Base-by-base conservation (phyloP, 2,329 filamentous ascomycete genomes). In the Cladosporium phlei region DNA sequence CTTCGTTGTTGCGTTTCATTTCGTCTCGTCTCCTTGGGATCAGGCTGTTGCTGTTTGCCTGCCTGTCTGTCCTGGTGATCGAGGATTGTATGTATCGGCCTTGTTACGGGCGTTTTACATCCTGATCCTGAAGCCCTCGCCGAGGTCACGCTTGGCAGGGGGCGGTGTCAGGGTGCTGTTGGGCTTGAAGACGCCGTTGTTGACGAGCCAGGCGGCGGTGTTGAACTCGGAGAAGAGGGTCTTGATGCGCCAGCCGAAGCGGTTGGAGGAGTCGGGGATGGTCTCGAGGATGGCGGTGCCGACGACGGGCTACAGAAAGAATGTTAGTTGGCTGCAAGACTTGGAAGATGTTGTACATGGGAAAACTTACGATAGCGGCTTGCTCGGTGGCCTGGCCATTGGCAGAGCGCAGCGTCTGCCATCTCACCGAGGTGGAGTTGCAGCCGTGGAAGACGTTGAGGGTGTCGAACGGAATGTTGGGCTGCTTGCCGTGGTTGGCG, bases 191-290 rank as follows among this genome's bases (percentile, higher is more conserved):
- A 57, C 47, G 12, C 55, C 57, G 27, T 53, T 33, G 40, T 58
- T 54, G 39, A 57, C 55, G 32, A 60, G 51, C 59, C 59, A 62
- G 14, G 59, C 59, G 12, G 56, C 58, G 11, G 51, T 55, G 52
- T 62, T 62, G 51, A 62, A 60, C 32, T 61, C 59, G 12, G 55
- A 59, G 48, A 57, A 58, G 16, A 62, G 51, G 4, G 51, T 49
- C 45, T 55, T 55, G 52, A 62, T 56, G 27, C 58, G 56, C 49
- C 55, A 60, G 34, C 54, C 56, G 48, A 55, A 56, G 30, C 38
- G 46, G 54, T 59, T 58, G 24, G 55, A 48, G 20, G 46, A n/a
- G 34, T 57, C 51, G 33, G 56, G 49, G 7, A 51, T 52, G 28
- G 52, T 48, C 34, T 55, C 54, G 9, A 51, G 46, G 50, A 61